phyloP scores from a whole-genome alignment of 2,329 filamentous ascomycete genomes.

The Pseudocercospora musae region DNA sequence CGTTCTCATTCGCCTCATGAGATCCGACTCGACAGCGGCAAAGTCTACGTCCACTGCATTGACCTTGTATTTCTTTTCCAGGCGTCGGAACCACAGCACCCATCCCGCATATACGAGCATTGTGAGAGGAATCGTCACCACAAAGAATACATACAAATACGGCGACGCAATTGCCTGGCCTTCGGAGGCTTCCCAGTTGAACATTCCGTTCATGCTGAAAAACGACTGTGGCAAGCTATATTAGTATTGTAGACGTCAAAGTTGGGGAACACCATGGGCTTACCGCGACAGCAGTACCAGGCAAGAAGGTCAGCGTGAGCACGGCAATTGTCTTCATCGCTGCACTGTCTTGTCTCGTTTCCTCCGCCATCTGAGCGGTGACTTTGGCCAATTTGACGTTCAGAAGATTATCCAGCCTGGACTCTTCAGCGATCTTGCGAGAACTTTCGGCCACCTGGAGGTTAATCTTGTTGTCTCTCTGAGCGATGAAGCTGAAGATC shows the following conservation, averaged over 20 bases:
- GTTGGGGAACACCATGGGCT: not conserved
- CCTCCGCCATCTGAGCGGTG: slow-evolving; percentile 35
- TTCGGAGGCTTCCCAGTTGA: slow-evolving; percentile 24
- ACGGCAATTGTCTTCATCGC: slow-evolving; percentile 48
- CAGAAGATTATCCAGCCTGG: slow-evolving; percentile 34
- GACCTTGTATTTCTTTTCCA: slow-evolving; percentile 29
- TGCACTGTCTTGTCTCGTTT: slow-evolving; percentile 37
- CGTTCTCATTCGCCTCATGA: slow-evolving; percentile 31
- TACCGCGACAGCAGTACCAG: slow-evolving; percentile 38
- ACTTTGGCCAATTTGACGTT: slow-evolving; percentile 36
- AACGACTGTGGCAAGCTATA: slow-evolving; percentile 24
- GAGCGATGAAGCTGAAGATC: slow-evolving; percentile 35
- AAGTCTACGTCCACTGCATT: slow-evolving; percentile 28
- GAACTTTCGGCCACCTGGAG: slow-evolving; percentile 35
- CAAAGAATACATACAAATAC: slow-evolving; percentile 34
- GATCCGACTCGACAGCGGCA: slow-evolving; percentile 30
- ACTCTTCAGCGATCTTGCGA: slow-evolving; percentile 35
- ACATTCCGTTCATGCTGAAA: slow-evolving; percentile 35
- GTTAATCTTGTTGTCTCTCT: slow-evolving; percentile 35
- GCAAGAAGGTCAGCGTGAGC: slow-evolving; percentile 45
- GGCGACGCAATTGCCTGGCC: slow-evolving; percentile 30
- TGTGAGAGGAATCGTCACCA: slow-evolving; percentile 34
- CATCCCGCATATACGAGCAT: slow-evolving; percentile 30
- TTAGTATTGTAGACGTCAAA: slow-evolving; percentile 7
- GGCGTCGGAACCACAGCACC: slow-evolving; percentile 31